phyloP scores from a whole-genome alignment of 768 basidiomycete species.

The Candolleomyces aberdarensis region DNA sequence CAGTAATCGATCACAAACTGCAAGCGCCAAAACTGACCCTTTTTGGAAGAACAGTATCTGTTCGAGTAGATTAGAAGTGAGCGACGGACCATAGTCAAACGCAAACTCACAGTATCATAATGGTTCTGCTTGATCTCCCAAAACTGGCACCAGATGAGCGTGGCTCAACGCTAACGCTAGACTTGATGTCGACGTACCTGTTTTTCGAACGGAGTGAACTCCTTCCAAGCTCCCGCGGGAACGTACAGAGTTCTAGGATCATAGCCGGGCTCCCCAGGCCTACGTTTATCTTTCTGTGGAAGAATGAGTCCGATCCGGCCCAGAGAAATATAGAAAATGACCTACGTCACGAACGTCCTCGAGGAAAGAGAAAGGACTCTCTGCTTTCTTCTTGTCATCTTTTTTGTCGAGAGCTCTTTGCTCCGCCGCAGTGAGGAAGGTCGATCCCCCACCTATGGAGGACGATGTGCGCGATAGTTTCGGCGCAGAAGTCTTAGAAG shows the following conservation, averaged over 20 bases:
- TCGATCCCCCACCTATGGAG: conserved; percentile 24
- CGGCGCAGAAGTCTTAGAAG: conserved; percentile 18
- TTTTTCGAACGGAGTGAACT: conserved; percentile 94
- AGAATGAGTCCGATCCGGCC: conserved; percentile 2
- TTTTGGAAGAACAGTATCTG: conserved; percentile 97
- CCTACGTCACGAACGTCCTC: conserved; percentile 67
- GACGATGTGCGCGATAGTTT: conserved; percentile 16
- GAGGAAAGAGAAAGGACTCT: conserved; percentile 77
- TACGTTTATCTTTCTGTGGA: conserved; percentile 71
- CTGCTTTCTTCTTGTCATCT: conserved; percentile 75
- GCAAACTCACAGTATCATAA: conserved; percentile 74
- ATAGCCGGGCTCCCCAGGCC: conserved; percentile 80
- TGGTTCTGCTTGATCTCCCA: conserved; percentile 98
- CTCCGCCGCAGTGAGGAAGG: conserved; percentile 84
- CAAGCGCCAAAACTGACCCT: conserved; percentile 51
- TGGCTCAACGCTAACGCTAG: not conserved
- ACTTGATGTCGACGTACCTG: conserved; percentile 45
- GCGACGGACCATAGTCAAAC: conserved; percentile 14
- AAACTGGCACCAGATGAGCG: conserved; percentile 42
- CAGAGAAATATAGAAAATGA: conserved; percentile 5
- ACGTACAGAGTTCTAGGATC: conserved; percentile 88
- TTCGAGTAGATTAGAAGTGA: conserved; percentile 6
- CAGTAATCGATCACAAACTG: conserved; percentile 1
- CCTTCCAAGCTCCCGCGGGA: conserved; percentile 70
- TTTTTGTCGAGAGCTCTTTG: conserved; percentile 72